Evolutionary conservation across 2,329 filamentous ascomycete genomes (phyloP).

Genomic region (Ophiostoma ulmi): DNA sequence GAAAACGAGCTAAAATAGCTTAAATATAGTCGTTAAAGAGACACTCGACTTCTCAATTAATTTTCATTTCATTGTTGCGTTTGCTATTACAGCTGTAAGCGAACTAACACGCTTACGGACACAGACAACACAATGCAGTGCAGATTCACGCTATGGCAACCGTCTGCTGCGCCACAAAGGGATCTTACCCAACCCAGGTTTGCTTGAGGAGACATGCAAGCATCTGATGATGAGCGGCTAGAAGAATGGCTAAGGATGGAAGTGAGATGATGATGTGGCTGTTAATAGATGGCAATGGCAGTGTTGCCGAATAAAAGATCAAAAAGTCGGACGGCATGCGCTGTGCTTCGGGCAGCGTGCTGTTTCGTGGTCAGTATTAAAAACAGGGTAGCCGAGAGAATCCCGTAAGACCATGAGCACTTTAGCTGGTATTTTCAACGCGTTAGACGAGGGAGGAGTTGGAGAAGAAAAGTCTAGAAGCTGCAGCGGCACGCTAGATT

Average conservation of each 20-base stretch:
- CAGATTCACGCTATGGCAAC: slow-evolving; percentile 11
- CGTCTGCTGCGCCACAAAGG: slow-evolving; percentile 22
- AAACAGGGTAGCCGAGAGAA: neutral
- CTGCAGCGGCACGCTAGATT: neutral
- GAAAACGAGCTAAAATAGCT: neutral
- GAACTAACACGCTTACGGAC: slow-evolving; percentile 2
- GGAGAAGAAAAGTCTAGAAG: neutral
- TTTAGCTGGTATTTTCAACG: neutral
- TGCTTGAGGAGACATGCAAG: neutral
- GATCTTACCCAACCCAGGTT: neutral
- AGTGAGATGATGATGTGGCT: neutral
- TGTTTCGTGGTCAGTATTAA: neutral
- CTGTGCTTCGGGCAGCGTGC: neutral
- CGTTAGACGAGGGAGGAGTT: neutral
- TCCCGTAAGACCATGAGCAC: neutral
- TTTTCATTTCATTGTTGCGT: no score
- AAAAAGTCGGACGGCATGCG: neutral
- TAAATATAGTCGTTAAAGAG: neutral
- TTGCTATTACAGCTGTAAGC: neutral
- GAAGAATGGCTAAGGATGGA: neutral
- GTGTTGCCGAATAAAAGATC: neutral
- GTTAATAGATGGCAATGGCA: neutral
- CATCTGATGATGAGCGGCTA: neutral
- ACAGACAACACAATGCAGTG: slow-evolving; percentile 4
- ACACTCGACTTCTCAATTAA: neutral